phyloP scores from a whole-genome alignment of 73 alveolate genomes.

The Paramecium biaurelia region DNA sequence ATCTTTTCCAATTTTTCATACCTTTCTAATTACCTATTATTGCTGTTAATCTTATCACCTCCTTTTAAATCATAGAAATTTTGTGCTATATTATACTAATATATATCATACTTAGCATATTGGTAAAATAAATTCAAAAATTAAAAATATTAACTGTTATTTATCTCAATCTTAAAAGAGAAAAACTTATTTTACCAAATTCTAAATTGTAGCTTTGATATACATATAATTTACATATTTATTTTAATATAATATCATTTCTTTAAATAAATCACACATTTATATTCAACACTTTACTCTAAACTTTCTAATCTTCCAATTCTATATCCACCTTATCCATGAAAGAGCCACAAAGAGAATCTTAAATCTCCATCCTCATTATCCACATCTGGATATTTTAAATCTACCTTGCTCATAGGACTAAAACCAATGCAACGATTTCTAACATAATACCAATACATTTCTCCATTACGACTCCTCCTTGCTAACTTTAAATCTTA shows the following conservation, averaged over 20 bases:
- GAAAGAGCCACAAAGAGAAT: not conserved
- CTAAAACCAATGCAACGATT: not conserved
- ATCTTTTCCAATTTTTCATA: slow-evolving; percentile 79
- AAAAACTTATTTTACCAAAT: not conserved
- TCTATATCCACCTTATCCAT: slow-evolving; percentile 16
- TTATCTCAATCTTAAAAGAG: not conserved
- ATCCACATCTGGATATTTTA: not conserved
- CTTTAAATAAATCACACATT: slow-evolving; percentile 29
- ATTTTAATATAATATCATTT: not conserved
- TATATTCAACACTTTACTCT: not conserved
- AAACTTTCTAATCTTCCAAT: slow-evolving; percentile 14
- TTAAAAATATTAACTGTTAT: slow-evolving; percentile 4
- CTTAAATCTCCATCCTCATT: not conserved
- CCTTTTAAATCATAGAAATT: slow-evolving; percentile 1
- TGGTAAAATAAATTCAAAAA: not conserved
- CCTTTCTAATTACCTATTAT: slow-evolving; percentile 65
- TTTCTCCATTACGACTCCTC: not conserved
- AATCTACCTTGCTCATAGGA: not conserved
- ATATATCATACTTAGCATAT: not conserved
- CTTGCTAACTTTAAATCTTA: not conserved
- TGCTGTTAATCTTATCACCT: not conserved
- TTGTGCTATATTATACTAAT: not conserved
- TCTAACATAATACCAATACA: not conserved
- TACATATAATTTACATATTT: not conserved
- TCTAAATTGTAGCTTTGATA: not conserved